Evolutionary conservation across 2,329 filamentous ascomycete species (phyloP), one percentile per base, ranked within the genome.

Genomic region (Aspergillus puulaauensis): DNA sequence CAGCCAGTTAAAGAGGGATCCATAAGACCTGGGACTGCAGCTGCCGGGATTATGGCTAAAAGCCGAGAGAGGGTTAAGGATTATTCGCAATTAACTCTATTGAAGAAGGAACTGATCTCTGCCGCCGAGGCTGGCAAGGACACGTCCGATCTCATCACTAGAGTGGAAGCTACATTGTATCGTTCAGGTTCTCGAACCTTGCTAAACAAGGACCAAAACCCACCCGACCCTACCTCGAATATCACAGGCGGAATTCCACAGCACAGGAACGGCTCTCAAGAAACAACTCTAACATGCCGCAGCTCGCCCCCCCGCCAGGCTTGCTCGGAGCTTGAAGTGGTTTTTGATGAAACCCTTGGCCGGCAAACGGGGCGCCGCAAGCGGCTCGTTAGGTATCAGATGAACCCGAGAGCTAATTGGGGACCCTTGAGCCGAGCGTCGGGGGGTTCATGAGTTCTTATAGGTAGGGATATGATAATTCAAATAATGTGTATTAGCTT

Each of bases 401-500:
- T 88, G 60, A 98, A 98, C 71, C 95, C 95, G 46, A 82, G 89
- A 59, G 88, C 91, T 69, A 95, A 98, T 73, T 99, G 95, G 95
- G 95, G 95, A 0, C 95, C 95, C 1, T 86, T 96, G 85, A 78
- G 71, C 58, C 74, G 76, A 39, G 79, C 79, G 6, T 63, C 66
- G 21, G 65, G 66, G 3, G 57, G 60, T 19, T 51, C 53, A 48
- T 61, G 56, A 49, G 15, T 23, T 19, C 6, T 14, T 49, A 12
- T 39, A 5, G 40, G 17, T 51, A 40, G 3, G 27, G 37, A 2
- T 21, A 11, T 49, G n/a, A 2, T 15, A 49, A n/a, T 17, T 17
- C 23, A 24, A 23, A 4, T 4, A 49, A 49, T 23, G 44, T 47
- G 9, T 9, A 33, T 48, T 24, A 21, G 47, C 17, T 50, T 46